Base-by-base conservation (phyloP, 805 yeast species). In the Candida peoriensis region DNA sequence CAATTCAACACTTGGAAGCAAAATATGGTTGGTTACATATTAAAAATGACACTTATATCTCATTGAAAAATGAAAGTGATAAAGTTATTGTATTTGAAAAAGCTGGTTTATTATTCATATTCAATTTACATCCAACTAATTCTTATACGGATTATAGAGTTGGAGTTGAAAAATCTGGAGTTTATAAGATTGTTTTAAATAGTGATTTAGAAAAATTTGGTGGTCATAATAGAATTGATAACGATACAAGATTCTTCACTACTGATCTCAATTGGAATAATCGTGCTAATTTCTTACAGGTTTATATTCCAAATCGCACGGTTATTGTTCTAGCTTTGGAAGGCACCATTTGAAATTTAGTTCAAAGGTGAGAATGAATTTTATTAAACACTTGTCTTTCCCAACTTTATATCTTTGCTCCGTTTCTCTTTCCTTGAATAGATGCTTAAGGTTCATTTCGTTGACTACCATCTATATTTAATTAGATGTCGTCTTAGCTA, bases 41-140 rank as follows among this genome's bases (percentile, higher is more conserved):
- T 60, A 61, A 83, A 38, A 68, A 87, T 38, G 79, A 73, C 50
- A 95, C 94, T 3, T 93, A 83, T 52, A 79, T 90, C 27, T 85
- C 96, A 1, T 69, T 88, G 54, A 90, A 90, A 57, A 78, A 93
- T 57, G 95, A 90, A 47, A 70, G 71, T 26, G 98, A 90, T 64
- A 90, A 90, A 60, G 81, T 90, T 34, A 60, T 93, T 37, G 96
- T 77, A 0, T 93, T 78, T 61, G 97, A 90, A 60, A 76, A 97
- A 47, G 86, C 81, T 36, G 93, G 89, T 1, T 69, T 86, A 21
- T 53, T 93, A 33, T 93, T 90, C 51, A 68, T 89, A 20, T 88
- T 89, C 70, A 90, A 93, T 60, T 86, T 93, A 70, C 86, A 90
- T 60, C 95, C 95, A 21, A 72, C 82, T 0, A 65, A 85, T 37